Base-by-base conservation (phyloP, 2,329 filamentous ascomycete genomes). In the Pseudocercospora cruenta region DNA sequence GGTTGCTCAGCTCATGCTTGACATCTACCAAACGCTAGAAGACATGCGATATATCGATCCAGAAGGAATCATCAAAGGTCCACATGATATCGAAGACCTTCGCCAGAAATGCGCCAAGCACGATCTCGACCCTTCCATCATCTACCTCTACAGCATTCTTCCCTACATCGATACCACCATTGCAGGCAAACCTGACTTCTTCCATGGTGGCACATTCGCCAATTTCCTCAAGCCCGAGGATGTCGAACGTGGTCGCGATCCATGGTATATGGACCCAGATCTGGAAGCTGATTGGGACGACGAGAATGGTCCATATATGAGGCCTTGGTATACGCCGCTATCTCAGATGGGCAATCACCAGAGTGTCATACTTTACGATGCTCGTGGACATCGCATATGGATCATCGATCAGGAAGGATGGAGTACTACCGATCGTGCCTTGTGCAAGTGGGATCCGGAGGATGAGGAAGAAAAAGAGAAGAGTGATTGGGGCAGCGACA, bases 71-170 rank as follows among this genome's bases (percentile, higher is more conserved):
- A 51, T 62, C 10, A 16, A 33, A 4, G 67, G 67, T 12, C 67
- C 67, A 9, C 67, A 69, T 59, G 60, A 69, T 19, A 59, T 61
- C 26, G 47, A 19, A 19, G 24, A 54, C 19, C 16, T 63, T 6
- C 33, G 19, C n/a, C 33, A 36, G 1, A 21, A 8, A n/a, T 67
- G 65, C 22, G 28, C n/a, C 5, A 55, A 65, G 16, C 59, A 60
- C 12, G 21, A 60, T 8, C 57, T 67, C 8, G 62, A 65, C 22
- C 66, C 66, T n/a, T 51, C 62, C 3, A 58, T 67, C 24, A 62
- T 65, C 28, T 65, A 67, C 43, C 59, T 67, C 24, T 65, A 67
- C 66, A 65, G 49, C 26, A 65, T 67, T 22, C 47, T 67, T 7
- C 66, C 66, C 3, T 67, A 67, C 39, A 60, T 67, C 62, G 62